These are phyloP conservation scores for Russula vinacea DNA, from an alignment of 768 basidiomycete species.

Conservation along the genomic window DNA sequence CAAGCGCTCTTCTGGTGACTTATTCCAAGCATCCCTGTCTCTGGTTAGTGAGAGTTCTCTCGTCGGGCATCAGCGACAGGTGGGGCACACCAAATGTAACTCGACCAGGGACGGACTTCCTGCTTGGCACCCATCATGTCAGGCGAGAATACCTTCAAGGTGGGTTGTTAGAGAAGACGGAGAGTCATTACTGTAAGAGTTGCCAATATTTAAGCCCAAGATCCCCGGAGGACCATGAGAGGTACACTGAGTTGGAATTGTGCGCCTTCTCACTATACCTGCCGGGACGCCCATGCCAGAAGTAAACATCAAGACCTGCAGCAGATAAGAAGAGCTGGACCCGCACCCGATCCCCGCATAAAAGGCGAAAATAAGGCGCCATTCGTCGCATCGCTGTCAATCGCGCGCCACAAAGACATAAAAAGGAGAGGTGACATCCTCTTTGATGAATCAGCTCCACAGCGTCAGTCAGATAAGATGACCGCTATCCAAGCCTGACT, in stretches of 20 bases:
- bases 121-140: background rate
- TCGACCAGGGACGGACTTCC: constrained; percentile 32
- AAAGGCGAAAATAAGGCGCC: background rate
- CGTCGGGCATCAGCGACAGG: background rate
- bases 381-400: background rate
- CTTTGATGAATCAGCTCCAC: background rate
- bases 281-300: background rate
- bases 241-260: background rate
- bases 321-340: background rate
- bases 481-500: too few species aligned
- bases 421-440: background rate
- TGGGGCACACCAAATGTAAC: constrained; percentile 35
- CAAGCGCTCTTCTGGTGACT: constrained; percentile 38
- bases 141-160: background rate
- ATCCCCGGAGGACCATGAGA: background rate
- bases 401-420: background rate
- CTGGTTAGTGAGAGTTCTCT: too few species aligned
- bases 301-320: background rate
- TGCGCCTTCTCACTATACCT: background rate
- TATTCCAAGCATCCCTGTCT: constrained; percentile 42
- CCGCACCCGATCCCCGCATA: background rate
- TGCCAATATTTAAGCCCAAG: background rate
- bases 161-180: background rate
- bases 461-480: too few species aligned
- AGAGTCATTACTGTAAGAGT: background rate